Evolutionary conservation across 441 rosid genomes (phyloP).

Genomic region (Pelargonium australe): DNA sequence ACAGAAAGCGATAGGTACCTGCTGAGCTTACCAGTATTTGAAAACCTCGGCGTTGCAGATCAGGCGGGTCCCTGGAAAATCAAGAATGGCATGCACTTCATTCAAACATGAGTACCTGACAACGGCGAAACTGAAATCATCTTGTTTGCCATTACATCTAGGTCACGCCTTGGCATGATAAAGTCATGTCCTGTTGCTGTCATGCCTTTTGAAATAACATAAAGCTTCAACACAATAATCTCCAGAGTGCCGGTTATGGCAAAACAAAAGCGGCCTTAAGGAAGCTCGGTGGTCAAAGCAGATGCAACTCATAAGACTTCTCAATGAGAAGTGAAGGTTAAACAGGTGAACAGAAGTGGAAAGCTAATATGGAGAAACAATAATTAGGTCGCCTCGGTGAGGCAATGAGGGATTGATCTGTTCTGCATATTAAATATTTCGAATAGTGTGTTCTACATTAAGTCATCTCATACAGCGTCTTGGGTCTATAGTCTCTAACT

Average conservation of each 20-base stretch:
- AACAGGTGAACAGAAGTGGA: not conserved
- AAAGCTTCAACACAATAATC: not conserved
- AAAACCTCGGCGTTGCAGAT: not conserved
- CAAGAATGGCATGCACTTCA: not conserved
- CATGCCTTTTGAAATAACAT: not conserved
- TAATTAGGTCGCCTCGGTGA: not conserved
- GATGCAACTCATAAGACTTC: not conserved
- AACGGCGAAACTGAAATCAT: not conserved
- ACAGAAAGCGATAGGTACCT: not conserved
- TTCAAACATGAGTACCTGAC: not conserved
- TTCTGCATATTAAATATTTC: not conserved
- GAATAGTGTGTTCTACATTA: not conserved
- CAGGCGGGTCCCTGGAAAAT: not conserved
- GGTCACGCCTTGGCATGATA: not conserved
- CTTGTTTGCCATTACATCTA: not conserved
- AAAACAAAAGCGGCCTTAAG: not conserved
- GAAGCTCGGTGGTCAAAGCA: not conserved
- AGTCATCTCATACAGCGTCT: not conserved
- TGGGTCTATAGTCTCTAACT: not conserved
- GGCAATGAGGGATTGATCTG: not conserved
- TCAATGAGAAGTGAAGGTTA: not conserved
- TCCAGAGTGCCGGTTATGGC: not conserved
- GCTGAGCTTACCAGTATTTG: slow-evolving; percentile 2
- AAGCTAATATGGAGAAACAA: not conserved
- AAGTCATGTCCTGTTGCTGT: not conserved